Evolutionary conservation across 495 filamentous ascomycete genomes (phyloP).

Genomic region (Aspergillus incahuasiensis): DNA sequence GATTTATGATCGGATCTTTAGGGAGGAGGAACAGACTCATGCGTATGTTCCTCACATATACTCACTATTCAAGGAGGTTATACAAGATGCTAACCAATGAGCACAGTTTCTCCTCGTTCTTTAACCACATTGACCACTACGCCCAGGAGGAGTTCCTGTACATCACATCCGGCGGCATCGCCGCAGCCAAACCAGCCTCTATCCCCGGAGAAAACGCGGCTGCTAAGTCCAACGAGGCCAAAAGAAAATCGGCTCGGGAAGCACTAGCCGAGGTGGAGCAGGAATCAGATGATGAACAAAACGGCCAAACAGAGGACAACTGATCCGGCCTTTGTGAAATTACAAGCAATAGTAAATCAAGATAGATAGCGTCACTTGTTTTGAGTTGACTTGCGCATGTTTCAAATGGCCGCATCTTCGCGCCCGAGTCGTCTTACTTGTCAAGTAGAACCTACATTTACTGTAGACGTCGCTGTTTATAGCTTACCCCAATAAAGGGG

Average conservation of each 20-base stretch:
- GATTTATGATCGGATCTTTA: slow-evolving; percentile 89
- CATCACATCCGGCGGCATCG: slow-evolving; percentile 61
- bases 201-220: slow-evolving; percentile 7
- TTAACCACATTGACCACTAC: slow-evolving; percentile 79
- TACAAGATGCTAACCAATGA: slow-evolving; percentile 1
- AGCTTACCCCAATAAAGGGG: no score
- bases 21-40: slow-evolving; percentile 75
- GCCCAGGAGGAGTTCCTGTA: slow-evolving; percentile 69
- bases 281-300: slow-evolving; percentile 27
- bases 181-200: slow-evolving; percentile 39
- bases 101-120: slow-evolving; percentile 70
- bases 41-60: slow-evolving; percentile 48
- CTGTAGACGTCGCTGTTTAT: no score
- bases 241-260: slow-evolving; percentile 23
- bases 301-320: slow-evolving; percentile 10
- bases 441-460: no score
- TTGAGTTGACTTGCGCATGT: no score
- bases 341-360: background rate
- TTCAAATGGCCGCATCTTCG: no score
- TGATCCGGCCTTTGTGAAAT: background rate
- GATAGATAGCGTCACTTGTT: no score
- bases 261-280: slow-evolving; percentile 32
- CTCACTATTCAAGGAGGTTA: background rate
- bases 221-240: background rate
- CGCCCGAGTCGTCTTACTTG: no score